Base-by-base conservation (phyloP, 495 filamentous ascomycete species). In the Penicillium cinerascens region DNA sequence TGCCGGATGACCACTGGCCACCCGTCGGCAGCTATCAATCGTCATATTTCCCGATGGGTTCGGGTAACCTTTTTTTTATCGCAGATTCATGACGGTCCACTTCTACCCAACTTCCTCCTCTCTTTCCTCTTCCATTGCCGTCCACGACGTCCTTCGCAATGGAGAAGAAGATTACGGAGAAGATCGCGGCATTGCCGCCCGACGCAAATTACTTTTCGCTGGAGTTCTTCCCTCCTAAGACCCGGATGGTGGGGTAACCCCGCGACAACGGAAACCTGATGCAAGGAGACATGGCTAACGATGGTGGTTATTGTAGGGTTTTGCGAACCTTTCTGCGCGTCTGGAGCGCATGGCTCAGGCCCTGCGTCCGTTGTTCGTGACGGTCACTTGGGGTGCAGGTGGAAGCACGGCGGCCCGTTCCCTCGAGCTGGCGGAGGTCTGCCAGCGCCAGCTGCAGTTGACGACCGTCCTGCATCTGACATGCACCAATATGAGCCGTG, bases 201-300 rank as follows among this genome's bases (percentile, higher is more conserved):
- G 83, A 87, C 69, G 80, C 81, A 46, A 83, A 83, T 61, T 98
- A 92, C 77, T 92, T 96, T 74, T 97, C 95, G 27, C 86, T 97
- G 59, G 95, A 98, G 76, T 98, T 98, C 82, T 97, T 98, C 72
- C 93, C 93, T 48, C 95, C 95, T 46, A 97, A 96, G 73, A 98
- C 93, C 20, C 74, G 82, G 50, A 95, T 92, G 87, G 91, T 86
- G 69, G 67, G 71, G 68, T 66, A 48, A 54, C 52, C 57, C 64
- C 60, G 63, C 66, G 64, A 36, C 41, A 17, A 47, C 47, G 37
- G 37, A 39, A 9, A 22, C 26, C 35, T 44, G 29, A 20, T 40
- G 42, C n/a, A 38, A 51, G 13, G 41, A 44, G 41, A 33, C 16
- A 58, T 40, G 49, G 44, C 60, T 67, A 59, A 67, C 50, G 17